Conservation (phyloP, 768 basidiomycete species). For the Lyophyllum atratum region DNA sequence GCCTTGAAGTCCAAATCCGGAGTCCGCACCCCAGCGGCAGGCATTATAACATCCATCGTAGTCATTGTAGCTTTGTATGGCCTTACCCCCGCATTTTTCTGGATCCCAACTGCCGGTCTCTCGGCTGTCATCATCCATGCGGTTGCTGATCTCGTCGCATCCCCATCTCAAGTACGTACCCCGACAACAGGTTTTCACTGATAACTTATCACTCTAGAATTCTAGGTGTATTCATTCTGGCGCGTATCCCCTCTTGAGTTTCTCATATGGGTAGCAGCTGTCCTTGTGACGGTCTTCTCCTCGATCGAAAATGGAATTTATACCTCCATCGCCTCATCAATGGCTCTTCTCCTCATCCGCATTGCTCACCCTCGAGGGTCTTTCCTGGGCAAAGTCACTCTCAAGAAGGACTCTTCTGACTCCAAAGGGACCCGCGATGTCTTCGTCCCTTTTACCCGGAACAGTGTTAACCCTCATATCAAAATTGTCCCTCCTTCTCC, state of each 20-base stretch:
- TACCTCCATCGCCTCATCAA: conserved; percentile 78
- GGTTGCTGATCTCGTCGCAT: conserved; percentile 84
- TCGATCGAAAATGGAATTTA: conserved; percentile 94
- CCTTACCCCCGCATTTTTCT: conserved; percentile 89
- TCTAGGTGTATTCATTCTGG: conserved; percentile 87
- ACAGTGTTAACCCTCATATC: conserved; percentile 67
- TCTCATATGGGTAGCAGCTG: conserved; percentile 84
- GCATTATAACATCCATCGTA: conserved; percentile 80
- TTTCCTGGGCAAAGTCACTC: conserved; percentile 85
- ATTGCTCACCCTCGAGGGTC: conserved; percentile 85
- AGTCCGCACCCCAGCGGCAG: conserved; percentile 93
- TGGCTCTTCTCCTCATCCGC: conserved; percentile 80
- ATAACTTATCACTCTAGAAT: neutral
- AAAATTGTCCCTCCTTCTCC: conserved; percentile 78
- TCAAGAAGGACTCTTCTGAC: conserved; percentile 44
- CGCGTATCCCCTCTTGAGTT: conserved; percentile 92
- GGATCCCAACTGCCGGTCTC: conserved; percentile 81
- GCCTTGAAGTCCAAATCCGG: conserved; percentile 96
- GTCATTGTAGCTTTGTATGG: conserved; percentile 96
- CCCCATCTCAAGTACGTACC: conserved; percentile 57
- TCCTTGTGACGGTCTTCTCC: conserved; percentile 90
- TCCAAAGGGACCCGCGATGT: conserved; percentile 63
- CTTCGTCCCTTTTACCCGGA: conserved; percentile 73
- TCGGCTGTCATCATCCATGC: conserved; percentile 96
- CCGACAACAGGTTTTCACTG: neutral